Evolutionary conservation across 371 early-diverging fungal species (phyloP).

Genomic region (Circinella umbellata): DNA sequence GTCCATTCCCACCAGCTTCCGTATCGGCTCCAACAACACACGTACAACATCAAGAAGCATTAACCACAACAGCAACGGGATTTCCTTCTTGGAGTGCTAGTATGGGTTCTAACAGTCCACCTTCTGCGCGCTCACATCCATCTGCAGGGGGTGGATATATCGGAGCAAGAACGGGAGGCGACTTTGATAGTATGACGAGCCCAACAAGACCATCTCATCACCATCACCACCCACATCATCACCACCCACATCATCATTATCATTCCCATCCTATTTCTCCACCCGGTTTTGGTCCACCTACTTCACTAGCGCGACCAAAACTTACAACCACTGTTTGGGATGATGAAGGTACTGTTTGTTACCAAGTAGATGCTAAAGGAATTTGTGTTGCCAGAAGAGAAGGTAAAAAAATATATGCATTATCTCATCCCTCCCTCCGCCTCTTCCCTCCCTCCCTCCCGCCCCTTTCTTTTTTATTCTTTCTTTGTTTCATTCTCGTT

Average conservation of each 20-base stretch:
- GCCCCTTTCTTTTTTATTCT: too few species aligned
- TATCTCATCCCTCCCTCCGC: too few species aligned
- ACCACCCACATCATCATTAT: slow-evolving; percentile 2
- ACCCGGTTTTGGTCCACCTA: slow-evolving; percentile 8
- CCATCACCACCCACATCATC: too few species aligned
- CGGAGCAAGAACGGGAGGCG: slow-evolving; percentile 12
- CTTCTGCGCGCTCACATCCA: slow-evolving; percentile 9
- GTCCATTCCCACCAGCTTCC: too few species aligned
- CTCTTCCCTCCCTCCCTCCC: too few species aligned
- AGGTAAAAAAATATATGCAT: too few species aligned
- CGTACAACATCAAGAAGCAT: too few species aligned
- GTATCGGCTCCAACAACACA: too few species aligned
- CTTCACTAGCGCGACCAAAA: slow-evolving; percentile 37
- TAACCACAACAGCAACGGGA: background rate
- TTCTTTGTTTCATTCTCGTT: too few species aligned
- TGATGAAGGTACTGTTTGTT: slow-evolving; percentile 79
- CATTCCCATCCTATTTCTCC: slow-evolving; percentile 1
- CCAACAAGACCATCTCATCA: too few species aligned
- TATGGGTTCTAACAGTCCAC: background rate
- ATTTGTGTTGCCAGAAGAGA: slow-evolving; percentile 79
- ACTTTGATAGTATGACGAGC: background rate
- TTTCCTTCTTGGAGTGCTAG: slow-evolving; percentile 17
- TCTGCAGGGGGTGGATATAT: slow-evolving; percentile 14
- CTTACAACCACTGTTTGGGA: slow-evolving; percentile 83
- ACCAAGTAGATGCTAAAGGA: slow-evolving; percentile 77